Conservation (phyloP, 257 asterid species). For the Fraxinus americana region DNA sequence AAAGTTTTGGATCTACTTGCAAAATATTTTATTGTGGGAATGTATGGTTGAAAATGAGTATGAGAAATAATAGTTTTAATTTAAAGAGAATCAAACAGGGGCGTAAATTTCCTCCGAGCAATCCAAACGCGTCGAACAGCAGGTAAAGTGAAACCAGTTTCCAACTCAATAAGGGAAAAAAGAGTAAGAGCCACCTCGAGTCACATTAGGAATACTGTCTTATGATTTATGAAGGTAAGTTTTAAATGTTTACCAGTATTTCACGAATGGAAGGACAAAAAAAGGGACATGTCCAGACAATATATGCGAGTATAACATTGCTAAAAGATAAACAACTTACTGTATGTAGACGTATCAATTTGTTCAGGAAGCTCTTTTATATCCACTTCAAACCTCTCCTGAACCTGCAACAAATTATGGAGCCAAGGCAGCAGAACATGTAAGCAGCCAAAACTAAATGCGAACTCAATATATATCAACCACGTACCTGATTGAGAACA, state of each 20-base stretch:
- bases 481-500: conserved; percentile 77
- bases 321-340: conserved; percentile 27
- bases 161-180: not conserved
- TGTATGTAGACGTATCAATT: conserved; percentile 57
- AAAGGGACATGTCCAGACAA: not conserved
- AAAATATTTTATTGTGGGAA: too few relatives aligned
- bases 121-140: not conserved
- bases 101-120: not conserved
- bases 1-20: too few relatives aligned
- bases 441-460: conserved; percentile 6
- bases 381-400: conserved; percentile 60
- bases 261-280: not conserved
- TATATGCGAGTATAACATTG: not conserved
- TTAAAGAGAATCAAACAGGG: too few relatives aligned
- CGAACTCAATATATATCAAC: not conserved
- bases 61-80: too few relatives aligned
- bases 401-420: conserved; percentile 54
- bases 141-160: not conserved
- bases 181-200: too few relatives aligned
- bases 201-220: too few relatives aligned
- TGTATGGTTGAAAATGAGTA: too few relatives aligned
- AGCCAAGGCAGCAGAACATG: not conserved
- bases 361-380: conserved; percentile 64
- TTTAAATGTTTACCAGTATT: not conserved
- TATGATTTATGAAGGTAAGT: too few relatives aligned